phyloP scores from a whole-genome alignment of 192 early-diverging fungal genomes.

The Entomortierella parvispora region DNA sequence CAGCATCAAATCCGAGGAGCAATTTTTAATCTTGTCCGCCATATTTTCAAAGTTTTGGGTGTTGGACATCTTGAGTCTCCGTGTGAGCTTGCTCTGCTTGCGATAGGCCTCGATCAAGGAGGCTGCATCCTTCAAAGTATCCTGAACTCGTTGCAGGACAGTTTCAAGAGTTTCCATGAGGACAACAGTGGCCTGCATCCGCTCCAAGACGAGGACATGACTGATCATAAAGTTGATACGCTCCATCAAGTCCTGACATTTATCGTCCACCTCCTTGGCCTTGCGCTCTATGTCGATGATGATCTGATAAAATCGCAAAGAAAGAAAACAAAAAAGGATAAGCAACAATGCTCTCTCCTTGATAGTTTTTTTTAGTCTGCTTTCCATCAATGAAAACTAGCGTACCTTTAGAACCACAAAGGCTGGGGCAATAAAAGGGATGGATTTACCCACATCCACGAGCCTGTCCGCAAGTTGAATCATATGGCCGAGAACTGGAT shows the following conservation, averaged over 20 bases:
- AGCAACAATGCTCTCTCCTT: neutral
- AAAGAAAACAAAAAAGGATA: neutral
- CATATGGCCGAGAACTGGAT: constrained; percentile 20
- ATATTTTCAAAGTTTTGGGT: constrained; percentile 52
- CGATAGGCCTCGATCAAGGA: constrained; percentile 56
- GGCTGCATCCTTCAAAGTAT: constrained; percentile 48
- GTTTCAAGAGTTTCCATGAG: constrained; percentile 30
- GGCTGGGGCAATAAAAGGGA: constrained; percentile 57
- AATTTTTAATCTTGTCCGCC: constrained; percentile 38
- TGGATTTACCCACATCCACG: constrained; percentile 33
- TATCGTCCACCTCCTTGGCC: constrained; percentile 55
- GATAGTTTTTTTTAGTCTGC: neutral
- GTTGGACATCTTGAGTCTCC: constrained; percentile 57
- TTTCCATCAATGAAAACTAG: too few relatives aligned
- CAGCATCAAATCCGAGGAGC: constrained; percentile 56
- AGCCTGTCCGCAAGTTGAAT: constrained; percentile 33
- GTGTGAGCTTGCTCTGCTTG: constrained; percentile 52
- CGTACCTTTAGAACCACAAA: constrained; percentile 55
- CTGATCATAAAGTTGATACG: constrained; percentile 61
- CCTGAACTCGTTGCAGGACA: constrained; percentile 47
- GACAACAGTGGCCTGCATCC: constrained; percentile 10
- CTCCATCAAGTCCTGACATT: constrained; percentile 58
- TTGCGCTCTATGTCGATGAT: constrained; percentile 59
- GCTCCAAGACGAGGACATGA: constrained; percentile 50
- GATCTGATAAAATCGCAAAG: constrained; percentile 6